Evolutionary conservation across 176 grass and related monocot genomes (phyloP).

Genomic region (Cocos nucifera): DNA sequence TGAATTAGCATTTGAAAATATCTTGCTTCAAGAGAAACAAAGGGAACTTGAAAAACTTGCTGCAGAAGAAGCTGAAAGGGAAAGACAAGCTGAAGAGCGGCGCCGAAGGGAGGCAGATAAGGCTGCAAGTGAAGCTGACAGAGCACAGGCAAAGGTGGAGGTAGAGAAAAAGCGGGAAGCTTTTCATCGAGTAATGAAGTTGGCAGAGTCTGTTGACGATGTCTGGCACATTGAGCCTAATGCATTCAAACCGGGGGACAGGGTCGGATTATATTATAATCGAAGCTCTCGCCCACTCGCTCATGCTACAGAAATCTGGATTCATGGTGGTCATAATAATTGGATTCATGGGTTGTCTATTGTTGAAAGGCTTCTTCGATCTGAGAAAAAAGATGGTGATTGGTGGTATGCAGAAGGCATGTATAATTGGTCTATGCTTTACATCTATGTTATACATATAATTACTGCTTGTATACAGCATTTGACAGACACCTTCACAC

Average conservation of each 20-base stretch:
- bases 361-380: conserved; percentile 37
- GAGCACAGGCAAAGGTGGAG: conserved; percentile 50
- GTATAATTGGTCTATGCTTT: conserved; percentile 6
- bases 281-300: conserved; percentile 54
- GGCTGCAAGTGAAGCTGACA: conserved; percentile 47
- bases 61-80: conserved; percentile 75
- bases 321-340: conserved; percentile 85
- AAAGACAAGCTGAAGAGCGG: conserved; percentile 56
- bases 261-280: conserved; percentile 73
- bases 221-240: conserved; percentile 70
- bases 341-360: conserved; percentile 79
- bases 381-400: conserved; percentile 59
- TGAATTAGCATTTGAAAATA: conserved; percentile 68
- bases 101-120: conserved; percentile 51
- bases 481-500: too few relatives aligned
- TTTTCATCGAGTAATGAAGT: conserved; percentile 34
- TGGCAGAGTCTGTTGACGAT: conserved; percentile 33
- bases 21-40: conserved; percentile 63
- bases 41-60: conserved; percentile 61
- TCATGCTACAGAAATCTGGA: conserved; percentile 68
- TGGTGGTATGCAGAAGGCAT: conserved; percentile 81
- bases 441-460: conserved; percentile 6
- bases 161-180: conserved; percentile 48
- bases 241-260: conserved; percentile 61
- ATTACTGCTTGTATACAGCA: too few relatives aligned